Percentiles rank a stretch among this genome's conserved stretches.
Evolutionary conservation across 2,329 filamentous ascomycete genomes (phyloP).

Genomic region (Botrytis cinerea): DNA sequence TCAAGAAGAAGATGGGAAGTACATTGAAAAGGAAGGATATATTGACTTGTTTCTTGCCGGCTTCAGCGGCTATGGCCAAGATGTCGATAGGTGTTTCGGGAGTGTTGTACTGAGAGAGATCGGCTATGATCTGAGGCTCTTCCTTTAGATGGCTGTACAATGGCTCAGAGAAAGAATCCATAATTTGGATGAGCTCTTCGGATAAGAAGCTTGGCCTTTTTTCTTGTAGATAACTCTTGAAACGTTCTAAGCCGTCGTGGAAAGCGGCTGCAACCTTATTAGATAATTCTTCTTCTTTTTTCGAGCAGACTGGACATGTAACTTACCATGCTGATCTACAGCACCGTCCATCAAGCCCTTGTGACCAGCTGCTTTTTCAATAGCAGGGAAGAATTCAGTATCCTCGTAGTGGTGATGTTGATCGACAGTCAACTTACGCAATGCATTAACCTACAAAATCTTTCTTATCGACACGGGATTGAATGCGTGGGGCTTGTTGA

Average conservation of each 20-base stretch:
- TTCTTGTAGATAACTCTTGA: slow-evolving; percentile 29
- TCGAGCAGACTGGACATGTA: not conserved
- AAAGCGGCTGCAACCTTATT: slow-evolving; percentile 26
- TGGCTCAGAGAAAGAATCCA: slow-evolving; percentile 30
- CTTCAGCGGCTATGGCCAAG: slow-evolving; percentile 23
- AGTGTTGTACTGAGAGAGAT: slow-evolving; percentile 27
- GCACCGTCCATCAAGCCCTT: slow-evolving; percentile 31
- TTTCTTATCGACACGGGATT: slow-evolving; percentile 50
- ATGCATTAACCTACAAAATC: slow-evolving; percentile 60
- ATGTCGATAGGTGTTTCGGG: slow-evolving; percentile 27
- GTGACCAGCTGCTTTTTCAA: slow-evolving; percentile 27
- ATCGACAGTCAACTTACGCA: slow-evolving; percentile 60
- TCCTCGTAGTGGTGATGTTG: slow-evolving; percentile 38
- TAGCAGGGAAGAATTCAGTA: slow-evolving; percentile 28
- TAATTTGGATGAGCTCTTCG: slow-evolving; percentile 28
- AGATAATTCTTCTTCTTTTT: slow-evolving; percentile 2
- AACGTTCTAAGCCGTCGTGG: slow-evolving; percentile 27
- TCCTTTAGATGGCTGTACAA: slow-evolving; percentile 28
- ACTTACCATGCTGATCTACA: slow-evolving; percentile 32
- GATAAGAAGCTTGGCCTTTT: slow-evolving; percentile 19
- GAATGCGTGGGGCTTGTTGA: slow-evolving; percentile 56
- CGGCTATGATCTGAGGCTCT: slow-evolving; percentile 28
- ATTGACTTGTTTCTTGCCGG: slow-evolving; percentile 30
- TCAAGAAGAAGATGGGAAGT: slow-evolving; percentile 29
- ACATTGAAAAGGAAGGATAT: slow-evolving; percentile 27